Evolutionary conservation across 305 asterid genomes (phyloP).

Genomic region (Rubia balearica): DNA sequence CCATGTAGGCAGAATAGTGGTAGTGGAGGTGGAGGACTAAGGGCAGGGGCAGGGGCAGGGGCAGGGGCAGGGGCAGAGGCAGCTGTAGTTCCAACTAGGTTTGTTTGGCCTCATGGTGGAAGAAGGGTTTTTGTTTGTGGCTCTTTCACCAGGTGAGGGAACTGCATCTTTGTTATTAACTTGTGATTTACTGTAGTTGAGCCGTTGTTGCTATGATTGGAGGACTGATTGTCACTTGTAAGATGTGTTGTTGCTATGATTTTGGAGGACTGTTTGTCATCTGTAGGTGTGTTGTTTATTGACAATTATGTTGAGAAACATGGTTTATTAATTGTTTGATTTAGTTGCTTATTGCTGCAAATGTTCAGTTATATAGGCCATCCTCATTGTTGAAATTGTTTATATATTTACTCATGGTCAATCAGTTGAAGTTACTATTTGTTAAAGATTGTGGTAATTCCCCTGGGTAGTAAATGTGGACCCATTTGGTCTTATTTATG

Average conservation of each 20-base stretch:
- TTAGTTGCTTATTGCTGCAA: background rate
- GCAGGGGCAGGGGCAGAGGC: too few relatives aligned
- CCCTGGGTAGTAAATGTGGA: background rate
- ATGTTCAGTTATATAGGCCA: background rate
- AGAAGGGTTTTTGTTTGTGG: constrained; percentile 53
- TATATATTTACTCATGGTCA: background rate
- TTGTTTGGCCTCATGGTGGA: constrained; percentile 64
- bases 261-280: background rate
- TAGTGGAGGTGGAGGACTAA: constrained; percentile 18
- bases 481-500: too few relatives aligned
- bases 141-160: constrained; percentile 50
- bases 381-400: background rate
- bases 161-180: constrained; percentile 2
- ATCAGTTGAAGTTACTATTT: background rate
- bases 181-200: constrained; percentile 1
- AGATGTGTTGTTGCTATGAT: background rate
- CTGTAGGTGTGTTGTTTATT: background rate
- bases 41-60: constrained; percentile 19
- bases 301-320: background rate
- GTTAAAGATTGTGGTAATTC: background rate
- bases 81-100: constrained; percentile 41
- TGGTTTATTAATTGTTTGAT: background rate
- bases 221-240: background rate
- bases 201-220: background rate
- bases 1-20: constrained; percentile 28